Conservation (phyloP, 495 filamentous ascomycete species). For the Neurospora pannonica region DNA sequence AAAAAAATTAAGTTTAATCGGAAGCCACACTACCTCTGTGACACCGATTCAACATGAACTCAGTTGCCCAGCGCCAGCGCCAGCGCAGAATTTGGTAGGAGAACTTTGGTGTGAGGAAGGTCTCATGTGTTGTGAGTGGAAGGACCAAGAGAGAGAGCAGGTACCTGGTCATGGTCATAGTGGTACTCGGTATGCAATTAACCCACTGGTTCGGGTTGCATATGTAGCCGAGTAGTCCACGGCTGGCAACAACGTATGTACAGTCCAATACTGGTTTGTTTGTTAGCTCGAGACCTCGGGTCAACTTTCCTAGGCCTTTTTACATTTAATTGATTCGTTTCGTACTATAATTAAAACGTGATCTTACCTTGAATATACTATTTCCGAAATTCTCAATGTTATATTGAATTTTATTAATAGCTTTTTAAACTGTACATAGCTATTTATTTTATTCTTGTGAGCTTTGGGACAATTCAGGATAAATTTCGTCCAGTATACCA, state of each 20-base stretch:
- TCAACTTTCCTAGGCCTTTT: no score
- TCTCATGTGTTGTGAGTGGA: not conserved
- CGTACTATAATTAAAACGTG: no score
- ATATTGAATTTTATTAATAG: no score
- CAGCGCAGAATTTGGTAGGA: not conserved
- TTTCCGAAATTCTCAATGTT: no score
- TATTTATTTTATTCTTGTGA: no score
- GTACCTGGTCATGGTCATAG: not conserved
- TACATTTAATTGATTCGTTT: no score
- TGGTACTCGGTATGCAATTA: not conserved
- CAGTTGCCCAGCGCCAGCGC: not conserved
- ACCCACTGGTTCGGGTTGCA: not conserved
- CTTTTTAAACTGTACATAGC: no score
- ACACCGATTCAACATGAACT: not conserved
- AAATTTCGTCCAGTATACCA: no score
- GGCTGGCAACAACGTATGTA: not conserved
- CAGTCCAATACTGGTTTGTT: no score
- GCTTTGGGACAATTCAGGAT: no score
- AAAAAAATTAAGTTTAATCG: not conserved
- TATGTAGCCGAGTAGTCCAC: not conserved
- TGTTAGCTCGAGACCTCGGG: no score
- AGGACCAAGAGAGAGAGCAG: not conserved
- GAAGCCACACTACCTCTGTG: not conserved
- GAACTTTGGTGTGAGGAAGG: not conserved
- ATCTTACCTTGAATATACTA: no score